Evolutionary conservation across 352 stramenopile species (phyloP).

Genomic region (Phytophthora fragariae): DNA sequence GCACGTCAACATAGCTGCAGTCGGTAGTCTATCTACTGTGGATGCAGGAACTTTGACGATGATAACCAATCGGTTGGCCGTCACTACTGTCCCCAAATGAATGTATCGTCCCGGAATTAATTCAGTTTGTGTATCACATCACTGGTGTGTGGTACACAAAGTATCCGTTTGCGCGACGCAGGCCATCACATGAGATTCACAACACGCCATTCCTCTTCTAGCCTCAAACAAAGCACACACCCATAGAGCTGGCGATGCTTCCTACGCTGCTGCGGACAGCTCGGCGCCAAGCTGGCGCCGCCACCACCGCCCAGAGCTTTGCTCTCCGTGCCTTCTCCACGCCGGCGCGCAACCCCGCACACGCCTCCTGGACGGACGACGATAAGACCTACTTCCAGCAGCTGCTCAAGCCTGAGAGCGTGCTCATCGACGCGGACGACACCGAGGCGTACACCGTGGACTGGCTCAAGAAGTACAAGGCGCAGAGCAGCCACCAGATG

Average conservation of each 20-base stretch:
- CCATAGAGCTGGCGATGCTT: slow-evolving; percentile 23
- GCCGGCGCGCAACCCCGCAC: slow-evolving; percentile 49
- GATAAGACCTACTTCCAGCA: slow-evolving; percentile 75
- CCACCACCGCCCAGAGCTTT: slow-evolving; percentile 15
- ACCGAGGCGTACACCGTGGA: slow-evolving; percentile 78
- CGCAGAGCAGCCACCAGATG: slow-evolving; percentile 61
- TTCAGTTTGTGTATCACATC: neutral
- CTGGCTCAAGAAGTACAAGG: slow-evolving; percentile 90
- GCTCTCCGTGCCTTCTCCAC: slow-evolving; percentile 26
- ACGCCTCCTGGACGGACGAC: slow-evolving; percentile 63
- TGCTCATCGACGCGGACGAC: slow-evolving; percentile 76
- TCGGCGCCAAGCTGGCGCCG: slow-evolving; percentile 14
- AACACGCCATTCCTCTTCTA: slow-evolving; percentile 28
- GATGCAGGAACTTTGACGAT: slow-evolving; percentile 7
- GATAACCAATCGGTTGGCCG: slow-evolving; percentile 33
- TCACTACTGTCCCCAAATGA: neutral
- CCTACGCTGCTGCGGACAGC: slow-evolving; percentile 26
- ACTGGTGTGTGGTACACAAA: neutral
- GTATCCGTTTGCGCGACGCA: slow-evolving; percentile 29
- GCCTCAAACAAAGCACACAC: slow-evolving; percentile 3
- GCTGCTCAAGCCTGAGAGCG: slow-evolving; percentile 64
- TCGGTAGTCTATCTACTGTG: neutral
- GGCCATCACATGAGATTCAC: slow-evolving; percentile 6
- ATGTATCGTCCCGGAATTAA: neutral
- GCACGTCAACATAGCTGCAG: slow-evolving; percentile 74